These are phyloP conservation scores for Aspergillus carlsbadensis DNA, from an alignment of 495 filamentous ascomycete genomes.

Conservation along the genomic window DNA sequence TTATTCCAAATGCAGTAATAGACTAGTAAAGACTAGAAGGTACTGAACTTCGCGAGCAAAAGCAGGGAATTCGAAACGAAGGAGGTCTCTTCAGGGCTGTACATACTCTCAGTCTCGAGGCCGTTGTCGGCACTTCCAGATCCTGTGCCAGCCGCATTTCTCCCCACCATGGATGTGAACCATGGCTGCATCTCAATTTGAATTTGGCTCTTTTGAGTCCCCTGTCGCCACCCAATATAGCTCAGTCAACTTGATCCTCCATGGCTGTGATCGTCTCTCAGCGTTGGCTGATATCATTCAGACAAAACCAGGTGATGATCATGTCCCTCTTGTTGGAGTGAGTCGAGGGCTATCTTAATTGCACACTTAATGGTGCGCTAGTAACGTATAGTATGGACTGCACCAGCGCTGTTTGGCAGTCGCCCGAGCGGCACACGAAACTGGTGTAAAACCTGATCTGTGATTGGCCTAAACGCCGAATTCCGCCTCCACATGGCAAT, in stretches of 20 bases:
- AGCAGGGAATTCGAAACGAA: no score
- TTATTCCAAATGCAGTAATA: neutral
- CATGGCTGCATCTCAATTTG: no score
- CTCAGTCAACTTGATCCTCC: neutral
- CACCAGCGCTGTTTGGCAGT: neutral
- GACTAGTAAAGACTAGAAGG: neutral
- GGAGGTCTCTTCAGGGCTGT: neutral
- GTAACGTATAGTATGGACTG: conserved; percentile 1
- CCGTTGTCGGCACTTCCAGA: no score
- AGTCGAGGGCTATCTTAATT: neutral
- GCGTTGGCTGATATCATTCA: no score
- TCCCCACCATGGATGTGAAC: no score
- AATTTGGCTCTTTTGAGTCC: no score
- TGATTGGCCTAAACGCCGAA: conserved; percentile 1
- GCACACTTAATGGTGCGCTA: neutral
- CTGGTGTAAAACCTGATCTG: neutral
- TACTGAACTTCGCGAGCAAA: neutral
- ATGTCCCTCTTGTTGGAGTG: neutral
- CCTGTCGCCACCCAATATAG: no score
- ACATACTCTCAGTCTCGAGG: no score
- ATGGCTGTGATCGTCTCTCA: neutral
- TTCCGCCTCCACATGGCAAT: conserved; percentile 13
- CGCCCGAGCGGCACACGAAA: conserved; percentile 13
- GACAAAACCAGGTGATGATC: neutral
- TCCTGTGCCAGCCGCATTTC: no score